Base-by-base conservation (phyloP, 345 rosid genomes). In the Capsella bursapastoris region DNA sequence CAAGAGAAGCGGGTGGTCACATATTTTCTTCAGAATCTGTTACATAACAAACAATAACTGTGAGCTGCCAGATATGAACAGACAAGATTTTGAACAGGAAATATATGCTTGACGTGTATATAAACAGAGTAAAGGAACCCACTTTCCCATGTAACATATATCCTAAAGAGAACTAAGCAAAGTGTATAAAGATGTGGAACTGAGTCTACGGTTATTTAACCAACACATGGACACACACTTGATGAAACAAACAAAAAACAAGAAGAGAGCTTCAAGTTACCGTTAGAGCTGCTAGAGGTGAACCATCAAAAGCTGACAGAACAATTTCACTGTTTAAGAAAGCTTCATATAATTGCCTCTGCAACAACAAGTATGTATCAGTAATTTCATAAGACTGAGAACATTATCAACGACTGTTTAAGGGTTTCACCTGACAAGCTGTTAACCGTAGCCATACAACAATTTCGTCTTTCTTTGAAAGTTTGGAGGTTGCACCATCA, bases 241-340 rank as follows among this genome's bases (percentile, higher is more conserved):
- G 37, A 72, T 65, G 32, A 27, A 48, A 64, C 60, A 25, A 49
- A 44, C 10, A 48, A 52, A 72, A 60, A 28, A 53, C 13, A 43
- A 62, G 51, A 65, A 45, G 29, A 44, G 79, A 68, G 25, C 25
- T 25, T 73, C 52, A 58, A 25, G 29, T 52, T 81, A 95, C 99
- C 93, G 98, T 95, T n/a, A 95, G 80, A 35, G 99, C 99, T 83
- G 99, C 99, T 71, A 92, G 76, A 57, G 99, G 99, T 1, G 99
- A 95, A 81, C 93, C 91, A 83, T 92, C 97, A 77, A 90, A 95
- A 62, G 99, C 89, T 43, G 99, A 95, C 70, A 90, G 84, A 83
- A 95, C 99, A 58, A 92, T 80, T 80, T 90, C 96, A 86, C 97
- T 92, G 5, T 85, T 86, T 80, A 95, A 73, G 79, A 90, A 95